Evolutionary conservation across 495 filamentous ascomycete genomes (phyloP).

Genomic region (Aspergillus cavernicola): DNA sequence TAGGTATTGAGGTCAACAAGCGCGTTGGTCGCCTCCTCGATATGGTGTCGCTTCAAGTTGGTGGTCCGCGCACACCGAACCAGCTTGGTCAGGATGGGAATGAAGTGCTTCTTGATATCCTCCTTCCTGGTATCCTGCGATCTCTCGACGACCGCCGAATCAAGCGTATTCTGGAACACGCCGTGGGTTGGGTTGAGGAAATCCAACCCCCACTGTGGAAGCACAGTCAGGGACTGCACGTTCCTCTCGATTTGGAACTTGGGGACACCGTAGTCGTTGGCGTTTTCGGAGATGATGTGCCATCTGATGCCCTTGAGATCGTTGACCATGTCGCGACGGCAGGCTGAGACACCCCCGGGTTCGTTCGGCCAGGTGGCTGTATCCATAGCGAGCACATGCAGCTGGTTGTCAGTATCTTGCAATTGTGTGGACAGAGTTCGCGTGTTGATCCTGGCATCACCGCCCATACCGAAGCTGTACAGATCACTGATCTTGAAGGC

Average conservation of each 20-base stretch:
- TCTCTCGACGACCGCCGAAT: constrained; percentile 55
- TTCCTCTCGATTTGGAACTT: constrained; percentile 63
- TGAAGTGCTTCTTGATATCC: constrained; percentile 55
- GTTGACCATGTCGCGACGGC: constrained; percentile 61
- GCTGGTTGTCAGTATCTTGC: constrained; percentile 43
- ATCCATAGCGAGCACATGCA: constrained; percentile 60
- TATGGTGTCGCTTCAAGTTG: constrained; percentile 41
- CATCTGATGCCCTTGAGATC: constrained; percentile 55
- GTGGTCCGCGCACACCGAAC: constrained; percentile 53
- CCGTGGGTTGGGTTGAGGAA: constrained; percentile 59
- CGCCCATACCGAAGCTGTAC: constrained; percentile 58
- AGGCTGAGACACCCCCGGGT: constrained; percentile 62
- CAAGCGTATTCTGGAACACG: constrained; percentile 56
- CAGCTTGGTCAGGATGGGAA: constrained; percentile 54
- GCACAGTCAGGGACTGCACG: constrained; percentile 57
- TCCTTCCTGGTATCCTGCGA: constrained; percentile 41
- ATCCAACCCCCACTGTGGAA: constrained; percentile 64
- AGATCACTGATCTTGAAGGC: constrained; percentile 59
- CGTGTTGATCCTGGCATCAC: constrained; percentile 42
- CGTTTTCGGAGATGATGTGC: constrained; percentile 61
- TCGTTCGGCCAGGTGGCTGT: constrained; percentile 64
- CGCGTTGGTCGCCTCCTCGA: constrained; percentile 52
- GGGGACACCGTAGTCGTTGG: constrained; percentile 60
- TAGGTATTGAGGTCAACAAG: constrained; percentile 58
- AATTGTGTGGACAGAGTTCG: constrained; percentile 24